Evolutionary conservation across 495 filamentous ascomycete species (phyloP), one percentile per base, ranked within the genome.

Genomic region (Xylaria scruposa): DNA sequence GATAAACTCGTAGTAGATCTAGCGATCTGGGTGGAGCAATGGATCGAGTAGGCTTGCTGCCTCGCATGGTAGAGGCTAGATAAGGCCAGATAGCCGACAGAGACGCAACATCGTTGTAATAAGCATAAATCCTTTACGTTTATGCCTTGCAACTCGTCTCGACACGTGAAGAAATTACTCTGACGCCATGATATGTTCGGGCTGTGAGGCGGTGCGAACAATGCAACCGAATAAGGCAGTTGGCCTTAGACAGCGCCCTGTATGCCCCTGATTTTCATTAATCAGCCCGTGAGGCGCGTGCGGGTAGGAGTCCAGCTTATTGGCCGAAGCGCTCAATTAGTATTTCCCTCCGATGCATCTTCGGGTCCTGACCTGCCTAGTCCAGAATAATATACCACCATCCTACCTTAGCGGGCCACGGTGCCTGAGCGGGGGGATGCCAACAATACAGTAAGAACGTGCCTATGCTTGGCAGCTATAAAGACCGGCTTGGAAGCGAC

Each of bases 401-500:
- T 53, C 46, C 46, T 53, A 24, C 56, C 29, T 21, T 12, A 29
- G 46, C 47, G 15, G 42, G 29, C 12, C 29, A 15, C 12, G 4
- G 46, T 46, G 26, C 42, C 40, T 9, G 24, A n/a, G 40, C 40
- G 26, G 40, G 40, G 26, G 12, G 7, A n/a, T 15, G 26, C 38
- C 38, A 21, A 24, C 24, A 40, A 24, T 26, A 24, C 38, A 10
- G 42, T 13, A 21, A 36, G 12, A n/a, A 51, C 46, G 9, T 7
- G 31, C 33, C 29, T 15, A 13, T 33, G 46, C 64, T 51, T 53
- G 64, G 64, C 64, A 44, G 2, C 3, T 67, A 67, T 53, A 67
- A 67, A 53, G 44, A 9, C 46, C 64, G 64, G 46, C 63, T 3
- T 49, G 64, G 47, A 2, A 67, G 31, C 64, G 9, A 26, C 29